Evolutionary conservation across 1,284 basidiomycete genomes (phyloP).

Genomic region (Apiotrichum mycotoxinovorans): DNA sequence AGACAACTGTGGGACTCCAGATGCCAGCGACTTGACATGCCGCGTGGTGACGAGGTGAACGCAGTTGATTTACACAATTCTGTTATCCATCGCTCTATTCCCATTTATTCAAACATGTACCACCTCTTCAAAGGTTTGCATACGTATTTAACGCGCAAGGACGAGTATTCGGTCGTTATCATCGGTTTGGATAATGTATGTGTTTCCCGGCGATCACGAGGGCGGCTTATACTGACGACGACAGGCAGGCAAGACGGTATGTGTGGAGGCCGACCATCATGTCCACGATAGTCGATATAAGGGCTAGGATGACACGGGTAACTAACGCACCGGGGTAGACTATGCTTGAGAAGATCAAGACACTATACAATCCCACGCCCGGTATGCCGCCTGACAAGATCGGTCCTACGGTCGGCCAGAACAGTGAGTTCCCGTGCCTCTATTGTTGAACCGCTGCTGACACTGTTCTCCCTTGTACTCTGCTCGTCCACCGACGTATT

Average conservation of each 20-base stretch:
- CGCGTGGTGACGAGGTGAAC: background rate
- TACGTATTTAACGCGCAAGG: slow-evolving; percentile 83
- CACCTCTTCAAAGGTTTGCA: slow-evolving; percentile 85
- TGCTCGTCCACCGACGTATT: background rate
- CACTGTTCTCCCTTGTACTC: background rate
- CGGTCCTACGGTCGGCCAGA: slow-evolving; percentile 88
- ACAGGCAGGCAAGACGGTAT: slow-evolving; percentile 82
- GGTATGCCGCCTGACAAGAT: slow-evolving; percentile 84
- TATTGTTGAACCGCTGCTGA: background rate
- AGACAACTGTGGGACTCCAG: background rate
- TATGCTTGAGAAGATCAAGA: slow-evolving; percentile 86
- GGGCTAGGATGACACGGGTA: background rate
- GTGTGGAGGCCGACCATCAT: background rate
- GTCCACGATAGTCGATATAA: background rate
- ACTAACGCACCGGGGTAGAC: slow-evolving; percentile 57
- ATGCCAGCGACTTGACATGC: too few species aligned
- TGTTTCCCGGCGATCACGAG: slow-evolving; percentile 2
- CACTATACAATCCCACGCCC: slow-evolving; percentile 76
- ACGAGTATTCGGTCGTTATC: slow-evolving; percentile 90
- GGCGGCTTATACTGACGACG: slow-evolving; percentile 1
- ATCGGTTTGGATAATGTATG: slow-evolving; percentile 61
- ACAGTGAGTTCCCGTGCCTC: slow-evolving; percentile 60
- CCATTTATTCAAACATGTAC: slow-evolving; percentile 58
- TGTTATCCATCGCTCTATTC: background rate
- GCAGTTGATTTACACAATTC: background rate